These are phyloP conservation scores for Aegilops speltoides DNA, from an alignment of 176 grass and related monocot species.

Conservation along the genomic window DNA sequence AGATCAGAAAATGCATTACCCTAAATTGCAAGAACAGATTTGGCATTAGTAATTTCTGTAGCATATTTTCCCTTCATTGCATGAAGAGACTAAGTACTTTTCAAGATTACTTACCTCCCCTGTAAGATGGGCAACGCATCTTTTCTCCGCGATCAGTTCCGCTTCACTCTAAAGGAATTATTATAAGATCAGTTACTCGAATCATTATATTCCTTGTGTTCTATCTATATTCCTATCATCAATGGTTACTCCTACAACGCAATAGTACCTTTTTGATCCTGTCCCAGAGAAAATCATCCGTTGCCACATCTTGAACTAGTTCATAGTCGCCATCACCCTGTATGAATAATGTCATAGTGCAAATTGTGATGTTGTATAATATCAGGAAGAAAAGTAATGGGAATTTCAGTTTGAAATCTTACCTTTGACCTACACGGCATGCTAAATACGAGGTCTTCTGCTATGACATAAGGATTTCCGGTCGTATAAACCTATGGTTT, in stretches of 20 bases:
- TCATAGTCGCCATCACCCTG: constrained; percentile 91
- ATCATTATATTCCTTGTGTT: not conserved
- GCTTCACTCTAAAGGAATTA: constrained; percentile 70
- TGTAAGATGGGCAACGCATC: constrained; percentile 92
- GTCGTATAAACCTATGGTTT: constrained; percentile 75
- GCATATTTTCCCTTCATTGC: not conserved
- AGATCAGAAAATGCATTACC: constrained; percentile 84
- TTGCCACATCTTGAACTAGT: constrained; percentile 62
- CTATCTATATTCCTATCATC: not conserved
- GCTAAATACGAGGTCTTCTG: constrained; percentile 89
- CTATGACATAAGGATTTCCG: constrained; percentile 90
- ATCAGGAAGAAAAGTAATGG: not conserved
- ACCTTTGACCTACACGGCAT: constrained; percentile 94
- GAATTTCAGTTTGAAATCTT: not conserved
- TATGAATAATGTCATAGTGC: constrained; percentile 5
- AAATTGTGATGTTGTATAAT: not conserved
- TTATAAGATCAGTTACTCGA: not conserved
- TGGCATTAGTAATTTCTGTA: not conserved
- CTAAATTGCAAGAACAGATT: constrained; percentile 34
- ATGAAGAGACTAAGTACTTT: not conserved
- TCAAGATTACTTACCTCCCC: constrained; percentile 59
- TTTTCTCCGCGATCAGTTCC: constrained; percentile 88
- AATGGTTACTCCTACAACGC: not conserved
- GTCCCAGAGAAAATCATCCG: constrained; percentile 80
- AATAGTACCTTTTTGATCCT: constrained; percentile 77